Evolutionary conservation across 148 eudicot genomes (phyloP).

Genomic region (Bassia scoparia): DNA sequence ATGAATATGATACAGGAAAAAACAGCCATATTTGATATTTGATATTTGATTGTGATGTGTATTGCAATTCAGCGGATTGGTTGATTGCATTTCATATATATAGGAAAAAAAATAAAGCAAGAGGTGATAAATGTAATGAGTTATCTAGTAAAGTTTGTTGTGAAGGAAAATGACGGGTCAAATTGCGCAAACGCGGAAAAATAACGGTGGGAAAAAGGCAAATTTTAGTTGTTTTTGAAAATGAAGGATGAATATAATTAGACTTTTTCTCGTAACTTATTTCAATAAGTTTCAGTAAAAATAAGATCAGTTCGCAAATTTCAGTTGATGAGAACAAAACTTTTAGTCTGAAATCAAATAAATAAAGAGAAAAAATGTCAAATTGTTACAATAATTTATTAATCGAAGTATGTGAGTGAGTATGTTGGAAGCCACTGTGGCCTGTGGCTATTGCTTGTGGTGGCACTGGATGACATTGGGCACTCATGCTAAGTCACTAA

Average conservation of each 20-base stretch:
- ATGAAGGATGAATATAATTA: not conserved
- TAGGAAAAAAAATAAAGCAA: not conserved
- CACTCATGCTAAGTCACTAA: slow-evolving; percentile 11
- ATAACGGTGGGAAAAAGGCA: not conserved
- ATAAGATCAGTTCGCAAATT: no score
- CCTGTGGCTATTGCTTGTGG: not conserved
- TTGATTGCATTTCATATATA: not conserved
- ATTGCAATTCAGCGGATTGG: not conserved
- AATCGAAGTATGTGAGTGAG: no score
- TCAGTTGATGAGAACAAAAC: no score
- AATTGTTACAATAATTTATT: no score
- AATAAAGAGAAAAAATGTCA: no score
- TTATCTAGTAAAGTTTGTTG: slow-evolving; percentile 3
- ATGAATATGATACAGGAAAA: slow-evolving; percentile 22
- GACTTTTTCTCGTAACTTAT: no score
- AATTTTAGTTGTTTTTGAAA: not conserved
- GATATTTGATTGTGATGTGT: not conserved
- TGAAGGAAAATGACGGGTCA: slow-evolving; percentile 14
- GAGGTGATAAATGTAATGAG: not conserved
- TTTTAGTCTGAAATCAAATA: no score
- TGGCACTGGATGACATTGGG: not conserved
- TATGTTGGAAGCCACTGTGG: not conserved
- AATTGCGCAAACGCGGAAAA: slow-evolving; percentile 23
- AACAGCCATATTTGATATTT: slow-evolving; percentile 19
- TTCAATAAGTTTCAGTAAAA: no score